Evolutionary conservation across 257 asterid species (phyloP), one percentile per base, ranked within the genome.

Genomic region (Ilex aquifolium): DNA sequence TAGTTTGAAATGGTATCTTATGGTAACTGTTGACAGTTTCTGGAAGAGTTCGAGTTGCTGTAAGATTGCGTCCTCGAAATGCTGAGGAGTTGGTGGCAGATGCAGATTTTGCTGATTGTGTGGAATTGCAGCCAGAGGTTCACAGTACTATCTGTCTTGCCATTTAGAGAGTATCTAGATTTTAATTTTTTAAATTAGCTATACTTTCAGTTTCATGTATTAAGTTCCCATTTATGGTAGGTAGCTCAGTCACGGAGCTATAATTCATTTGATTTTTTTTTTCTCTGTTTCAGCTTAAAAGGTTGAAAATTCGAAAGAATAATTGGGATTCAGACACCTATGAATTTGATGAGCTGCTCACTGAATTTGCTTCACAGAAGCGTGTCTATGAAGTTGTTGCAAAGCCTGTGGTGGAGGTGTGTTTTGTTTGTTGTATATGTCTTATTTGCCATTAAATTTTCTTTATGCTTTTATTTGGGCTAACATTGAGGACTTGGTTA

Each of bases 21-120:
- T 53, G 27, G 30, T 53, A 7, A 21, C 56, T 63, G 27, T 65
- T 80, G 57, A 63, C 71, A 90, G 95, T 90, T 66, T 84, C 95
- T 7, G 99, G 97, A 75, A 85, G 99, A 82, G 99, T 93, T 44
- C 79, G 99, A 58, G 99, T 93, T 61, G 88, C 97, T 64, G 96
- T 93, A 53, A 76, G 99, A 76, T 79, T 90, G 72, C 84, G 99
- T 51, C 99, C 99, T 70, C 91, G 84, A 61, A 93, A 93, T 79
- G 83, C 88, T 39, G 96, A 90, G 75, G 99, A 93, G 77, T 68
- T 76, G 82, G 95, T 65, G 62, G 95, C 99, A 16, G 99, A 93
- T 85, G 96, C 97, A 72, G 99, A 93, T 83, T 93, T 93, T 81
- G 97, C 97, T 77, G 99, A 93, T 79, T 93, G 99, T 65, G 96